Evolutionary conservation across 2,329 filamentous ascomycete species (phyloP), one percentile per base, ranked within the genome.

Genomic region (Cryphonectria nitschkei): DNA sequence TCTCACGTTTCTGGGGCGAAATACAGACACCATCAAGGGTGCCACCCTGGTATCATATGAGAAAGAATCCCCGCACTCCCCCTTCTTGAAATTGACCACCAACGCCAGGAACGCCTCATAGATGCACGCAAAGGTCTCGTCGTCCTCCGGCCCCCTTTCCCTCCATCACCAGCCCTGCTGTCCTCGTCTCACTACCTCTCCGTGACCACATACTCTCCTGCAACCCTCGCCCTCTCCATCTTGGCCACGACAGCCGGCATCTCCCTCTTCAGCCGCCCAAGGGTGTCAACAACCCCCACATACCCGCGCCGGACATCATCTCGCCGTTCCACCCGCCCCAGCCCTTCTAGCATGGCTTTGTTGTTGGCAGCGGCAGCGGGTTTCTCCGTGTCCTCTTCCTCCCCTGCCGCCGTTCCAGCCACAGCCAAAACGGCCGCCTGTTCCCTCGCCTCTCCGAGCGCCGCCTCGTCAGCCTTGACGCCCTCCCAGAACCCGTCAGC

Each of bases 201-300:
- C n/a, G 81, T 81, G 65, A 86, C 81, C 9, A 88, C 87, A 77
- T 90, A 90, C 74, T 87, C 84, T 22, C 85, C 87, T 32, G 88
- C 89, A 22, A 86, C 84, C 73, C 86, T 82, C 70, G 89, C 89
- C 78, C 89, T 84, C 82, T 91, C 89, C 86, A 90, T 90, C 78
- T 84, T 87, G 68, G 89, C 89, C 76, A 89, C 87, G 3, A 87
- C 86, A 29, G 87, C 84, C 22, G 89, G 88, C 86, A 91, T 87
- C 50, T 87, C 86, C 75, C 83, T 84, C 82, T 89, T 89, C 70
- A 91, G 74, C 74, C 83, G 79, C 3, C 81, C 85, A 68, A 91
- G 75, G 22, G 83, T 84, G 64, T 82, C 82, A 1, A 90, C 84
- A 0, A 87, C 86, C 13, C 74, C 79, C 1, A 73, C 78, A 70